Conservation (phyloP, 441 rosid species). For the Eruca vesicaria region DNA sequence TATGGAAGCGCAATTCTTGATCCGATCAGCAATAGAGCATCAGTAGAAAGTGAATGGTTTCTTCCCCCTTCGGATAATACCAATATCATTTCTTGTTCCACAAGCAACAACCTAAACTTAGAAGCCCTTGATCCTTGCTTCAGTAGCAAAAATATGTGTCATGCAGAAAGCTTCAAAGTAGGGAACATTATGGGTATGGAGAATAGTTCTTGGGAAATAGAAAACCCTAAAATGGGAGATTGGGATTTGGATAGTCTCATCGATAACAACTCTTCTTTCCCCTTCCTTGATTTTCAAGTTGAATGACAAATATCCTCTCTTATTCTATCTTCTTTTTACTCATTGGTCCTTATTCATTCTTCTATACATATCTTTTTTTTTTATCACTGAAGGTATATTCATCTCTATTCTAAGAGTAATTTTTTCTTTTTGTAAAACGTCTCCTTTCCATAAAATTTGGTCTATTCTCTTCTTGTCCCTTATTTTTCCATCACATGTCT, state of each 20-base stretch:
- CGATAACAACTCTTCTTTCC: constrained; percentile 14
- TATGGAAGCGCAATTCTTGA: constrained; percentile 34
- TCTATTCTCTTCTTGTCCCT: not conserved
- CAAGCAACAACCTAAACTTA: constrained; percentile 35
- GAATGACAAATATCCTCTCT: constrained; percentile 31
- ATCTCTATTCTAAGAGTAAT: too few relatives aligned
- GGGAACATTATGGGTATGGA: constrained; percentile 46
- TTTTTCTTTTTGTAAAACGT: too few relatives aligned
- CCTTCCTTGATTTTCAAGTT: constrained; percentile 38
- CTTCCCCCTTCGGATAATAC: constrained; percentile 52
- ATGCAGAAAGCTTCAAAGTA: constrained; percentile 39
- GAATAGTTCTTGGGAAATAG: constrained; percentile 49
- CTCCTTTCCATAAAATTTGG: not conserved
- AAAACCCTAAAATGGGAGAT: constrained; percentile 61
- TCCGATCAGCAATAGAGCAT: constrained; percentile 30
- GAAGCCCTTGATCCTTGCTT: constrained; percentile 53
- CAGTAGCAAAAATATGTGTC: constrained; percentile 33
- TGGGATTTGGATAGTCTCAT: constrained; percentile 76
- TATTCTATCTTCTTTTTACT: constrained; percentile 1
- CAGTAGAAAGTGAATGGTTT: constrained; percentile 50
- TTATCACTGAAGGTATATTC: too few relatives aligned
- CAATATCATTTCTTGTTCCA: constrained; percentile 25
- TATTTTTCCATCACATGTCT: not conserved
- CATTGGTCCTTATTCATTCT: constrained; percentile 12
- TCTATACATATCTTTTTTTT: constrained; percentile 2